A percentile compares a stretch with the other conserved stretches of the same genome.
Conservation (phyloP, 73 alveolate genomes). For the Breviolum minutum region DNA sequence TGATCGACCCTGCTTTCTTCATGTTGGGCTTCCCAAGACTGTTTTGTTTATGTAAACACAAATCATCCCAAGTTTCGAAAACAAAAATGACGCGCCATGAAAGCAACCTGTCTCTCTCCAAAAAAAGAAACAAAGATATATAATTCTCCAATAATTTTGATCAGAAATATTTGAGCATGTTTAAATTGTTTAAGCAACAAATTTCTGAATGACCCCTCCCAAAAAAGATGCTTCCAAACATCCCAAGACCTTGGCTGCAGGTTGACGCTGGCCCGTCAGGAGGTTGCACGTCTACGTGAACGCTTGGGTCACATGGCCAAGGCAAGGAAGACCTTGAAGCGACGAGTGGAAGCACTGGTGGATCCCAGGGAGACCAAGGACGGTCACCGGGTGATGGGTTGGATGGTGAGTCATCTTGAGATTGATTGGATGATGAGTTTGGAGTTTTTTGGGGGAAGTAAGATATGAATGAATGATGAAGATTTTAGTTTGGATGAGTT, state of each 20-base stretch:
- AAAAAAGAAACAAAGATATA: not conserved
- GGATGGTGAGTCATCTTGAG: not conserved
- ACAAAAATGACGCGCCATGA: not conserved
- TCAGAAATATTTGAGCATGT: not conserved
- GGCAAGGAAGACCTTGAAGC: slow-evolving; percentile 37
- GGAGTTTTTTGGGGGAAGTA: no score
- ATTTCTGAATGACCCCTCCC: not conserved
- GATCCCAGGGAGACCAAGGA: not conserved
- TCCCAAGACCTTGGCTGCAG: not conserved
- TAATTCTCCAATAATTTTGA: not conserved
- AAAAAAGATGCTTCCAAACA: not conserved
- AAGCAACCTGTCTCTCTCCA: not conserved
- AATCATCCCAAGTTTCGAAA: not conserved
- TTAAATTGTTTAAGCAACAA: not conserved
- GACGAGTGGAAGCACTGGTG: slow-evolving; percentile 46
- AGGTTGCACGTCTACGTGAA: slow-evolving; percentile 8
- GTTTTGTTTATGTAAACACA: not conserved
- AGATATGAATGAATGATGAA: not conserved
- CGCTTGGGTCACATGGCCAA: slow-evolving; percentile 55
- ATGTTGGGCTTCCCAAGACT: not conserved
- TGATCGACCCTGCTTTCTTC: not conserved
- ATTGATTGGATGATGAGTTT: not conserved
- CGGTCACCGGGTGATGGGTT: not conserved
- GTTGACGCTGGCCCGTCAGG: slow-evolving; percentile 15
- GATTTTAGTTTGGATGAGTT: not conserved